phyloP scores from a whole-genome alignment of 495 filamentous ascomycete genomes.

The Symbiotaphrina buchneri region DNA sequence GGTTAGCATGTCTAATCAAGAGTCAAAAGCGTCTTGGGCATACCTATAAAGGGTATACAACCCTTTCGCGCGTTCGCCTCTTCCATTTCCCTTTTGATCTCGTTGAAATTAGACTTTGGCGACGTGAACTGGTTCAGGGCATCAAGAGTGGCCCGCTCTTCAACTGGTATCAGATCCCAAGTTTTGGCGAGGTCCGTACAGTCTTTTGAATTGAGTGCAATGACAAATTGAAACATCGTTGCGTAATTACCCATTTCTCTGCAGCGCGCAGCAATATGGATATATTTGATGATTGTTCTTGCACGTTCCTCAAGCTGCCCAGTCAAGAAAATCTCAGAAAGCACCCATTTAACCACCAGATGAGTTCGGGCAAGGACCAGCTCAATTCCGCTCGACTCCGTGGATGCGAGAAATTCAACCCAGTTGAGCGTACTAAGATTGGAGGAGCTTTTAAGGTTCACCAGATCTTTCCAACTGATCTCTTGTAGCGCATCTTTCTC shows the following conservation, averaged over 20 bases:
- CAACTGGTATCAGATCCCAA: conserved; percentile 57
- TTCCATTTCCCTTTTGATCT: conserved; percentile 83
- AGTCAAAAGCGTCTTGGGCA: conserved; percentile 8
- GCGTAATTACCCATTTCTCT: conserved; percentile 82
- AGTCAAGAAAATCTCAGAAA: conserved; percentile 81
- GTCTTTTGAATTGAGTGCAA: conserved; percentile 72
- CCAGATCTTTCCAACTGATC: conserved; percentile 92
- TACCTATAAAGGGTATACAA: conserved; percentile 92
- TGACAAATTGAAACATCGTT: conserved; percentile 84
- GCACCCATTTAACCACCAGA: conserved; percentile 90
- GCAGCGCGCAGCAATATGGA: conserved; percentile 76
- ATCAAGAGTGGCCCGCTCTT: conserved; percentile 63
- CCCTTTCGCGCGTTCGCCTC: conserved; percentile 49
- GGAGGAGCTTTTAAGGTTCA: conserved; percentile 65
- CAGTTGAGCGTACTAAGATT: conserved; percentile 48
- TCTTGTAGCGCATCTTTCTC: conserved; percentile 93
- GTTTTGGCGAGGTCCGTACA: conserved; percentile 53
- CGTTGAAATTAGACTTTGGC: conserved; percentile 82
- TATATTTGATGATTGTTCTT: conserved; percentile 67
- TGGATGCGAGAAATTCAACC: conserved; percentile 78
- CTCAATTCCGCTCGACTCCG: conserved; percentile 71
- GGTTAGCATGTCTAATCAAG: conserved; percentile 1
- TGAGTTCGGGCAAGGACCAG: conserved; percentile 95
- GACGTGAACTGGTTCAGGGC: conserved; percentile 57
- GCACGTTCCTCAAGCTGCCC: conserved; percentile 62